Conservation (phyloP, 768 basidiomycete genomes). For the Crepidotus variabilis region DNA sequence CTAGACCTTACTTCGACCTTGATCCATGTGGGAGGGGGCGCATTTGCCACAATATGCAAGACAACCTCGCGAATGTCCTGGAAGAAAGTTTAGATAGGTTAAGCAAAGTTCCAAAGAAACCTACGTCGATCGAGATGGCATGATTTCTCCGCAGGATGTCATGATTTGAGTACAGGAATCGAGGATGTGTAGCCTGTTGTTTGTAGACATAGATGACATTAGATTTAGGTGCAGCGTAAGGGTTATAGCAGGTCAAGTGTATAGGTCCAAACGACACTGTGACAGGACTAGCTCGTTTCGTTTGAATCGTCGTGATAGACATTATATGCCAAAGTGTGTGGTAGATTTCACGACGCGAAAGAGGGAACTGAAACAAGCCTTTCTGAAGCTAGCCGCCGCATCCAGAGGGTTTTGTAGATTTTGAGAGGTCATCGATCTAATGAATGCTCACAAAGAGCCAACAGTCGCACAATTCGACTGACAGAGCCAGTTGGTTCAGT, state of each 20-base stretch:
- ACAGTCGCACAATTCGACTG: no score
- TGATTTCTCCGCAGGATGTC: slow-evolving; percentile 73
- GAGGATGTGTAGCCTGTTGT: slow-evolving; percentile 36
- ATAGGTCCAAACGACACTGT: background rate
- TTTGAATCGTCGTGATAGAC: background rate
- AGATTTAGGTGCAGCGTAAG: background rate
- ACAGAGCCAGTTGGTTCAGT: no score
- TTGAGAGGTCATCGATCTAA: no score
- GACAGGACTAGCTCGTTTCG: background rate
- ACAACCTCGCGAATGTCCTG: slow-evolving; percentile 89
- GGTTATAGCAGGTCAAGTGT: background rate
- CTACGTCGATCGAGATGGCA: slow-evolving; percentile 78
- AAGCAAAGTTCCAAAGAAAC: slow-evolving; percentile 20
- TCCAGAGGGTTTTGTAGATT: no score
- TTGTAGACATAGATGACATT: background rate
- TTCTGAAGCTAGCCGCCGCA: no score
- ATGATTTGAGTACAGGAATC: slow-evolving; percentile 77
- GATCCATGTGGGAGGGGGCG: slow-evolving; percentile 85
- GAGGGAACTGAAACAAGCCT: no score
- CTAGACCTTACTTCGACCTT: slow-evolving; percentile 63
- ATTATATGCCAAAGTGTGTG: background rate
- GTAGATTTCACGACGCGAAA: slow-evolving; percentile 23
- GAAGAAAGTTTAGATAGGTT: background rate
- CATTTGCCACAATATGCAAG: slow-evolving; percentile 78
- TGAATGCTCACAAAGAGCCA: no score